Percentiles rank a stretch among this genome's conserved stretches.
These are phyloP conservation scores for Fusarium illudens DNA, from an alignment of 2,329 filamentous ascomycete species.

Conservation along the genomic window DNA sequence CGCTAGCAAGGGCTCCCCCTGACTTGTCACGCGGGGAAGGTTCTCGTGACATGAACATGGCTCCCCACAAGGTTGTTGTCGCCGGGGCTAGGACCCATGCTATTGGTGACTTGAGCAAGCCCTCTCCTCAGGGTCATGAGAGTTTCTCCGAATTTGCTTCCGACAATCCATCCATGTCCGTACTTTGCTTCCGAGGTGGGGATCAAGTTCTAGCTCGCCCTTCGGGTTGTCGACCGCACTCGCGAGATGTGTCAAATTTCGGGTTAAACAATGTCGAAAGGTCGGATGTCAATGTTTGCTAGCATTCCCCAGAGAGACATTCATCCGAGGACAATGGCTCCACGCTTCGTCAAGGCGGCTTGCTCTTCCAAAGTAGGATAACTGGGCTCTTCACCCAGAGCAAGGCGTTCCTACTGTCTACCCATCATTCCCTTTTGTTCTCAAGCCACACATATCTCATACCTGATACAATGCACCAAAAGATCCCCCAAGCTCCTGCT, in stretches of 20 bases:
- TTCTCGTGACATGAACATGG: not conserved
- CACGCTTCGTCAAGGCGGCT: not conserved
- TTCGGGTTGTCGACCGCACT: not conserved
- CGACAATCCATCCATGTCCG: not conserved
- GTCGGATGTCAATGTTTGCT: not conserved
- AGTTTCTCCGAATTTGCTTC: not conserved
- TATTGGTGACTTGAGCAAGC: not conserved
- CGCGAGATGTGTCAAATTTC: not conserved
- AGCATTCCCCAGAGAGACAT: not conserved
- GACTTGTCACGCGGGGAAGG: not conserved
- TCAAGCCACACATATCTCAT: not conserved
- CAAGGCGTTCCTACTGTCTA: not conserved
- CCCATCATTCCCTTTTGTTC: not conserved
- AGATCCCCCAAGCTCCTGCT: not conserved
- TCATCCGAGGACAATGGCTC: not conserved
- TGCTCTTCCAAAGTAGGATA: not conserved
- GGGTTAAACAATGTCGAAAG: not conserved
- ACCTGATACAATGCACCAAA: not conserved
- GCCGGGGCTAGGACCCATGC: not conserved
- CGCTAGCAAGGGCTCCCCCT: not conserved
- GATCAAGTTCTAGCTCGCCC: not conserved
- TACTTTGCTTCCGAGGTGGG: not conserved
- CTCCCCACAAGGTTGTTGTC: not conserved
- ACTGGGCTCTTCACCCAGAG: not conserved
- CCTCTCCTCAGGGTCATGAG: not conserved